A percentile compares a stretch with the other conserved stretches of the same genome.
phyloP scores from a whole-genome alignment of 2,329 filamentous ascomycete species.

The Neonectria punicea region DNA sequence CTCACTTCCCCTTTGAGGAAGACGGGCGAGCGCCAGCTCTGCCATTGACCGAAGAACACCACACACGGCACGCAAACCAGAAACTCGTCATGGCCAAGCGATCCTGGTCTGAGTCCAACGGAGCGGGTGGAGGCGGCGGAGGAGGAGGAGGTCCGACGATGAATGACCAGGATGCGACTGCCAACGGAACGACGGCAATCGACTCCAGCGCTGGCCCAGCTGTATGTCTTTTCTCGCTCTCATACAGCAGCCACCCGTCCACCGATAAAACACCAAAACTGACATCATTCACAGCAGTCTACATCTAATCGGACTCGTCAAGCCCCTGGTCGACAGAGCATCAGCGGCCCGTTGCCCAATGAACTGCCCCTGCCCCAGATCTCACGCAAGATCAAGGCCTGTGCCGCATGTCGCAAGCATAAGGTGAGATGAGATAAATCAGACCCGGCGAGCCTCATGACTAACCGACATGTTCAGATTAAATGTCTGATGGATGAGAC shows the following conservation, averaged over 20 bases:
- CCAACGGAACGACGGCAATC: conserved; percentile 9
- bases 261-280: neutral
- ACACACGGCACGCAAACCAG: neutral
- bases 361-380: conserved; percentile 46
- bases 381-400: conserved; percentile 54
- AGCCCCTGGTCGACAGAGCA: conserved; percentile 32
- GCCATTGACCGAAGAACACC: neutral
- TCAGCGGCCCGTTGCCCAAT: conserved; percentile 21
- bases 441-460: neutral
- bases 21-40: conserved; percentile 2
- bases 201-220: conserved; percentile 9
- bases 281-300: neutral
- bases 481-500: conserved; percentile 55
- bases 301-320: conserved; percentile 29
- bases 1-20: conserved; percentile 20
- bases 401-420: conserved; percentile 53
- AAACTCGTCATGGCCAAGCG: conserved; percentile 36
- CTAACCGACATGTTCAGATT: conserved; percentile 42
- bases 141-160: conserved; percentile 21
- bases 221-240: conserved; percentile 8
- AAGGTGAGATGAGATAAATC: conserved; percentile 44
- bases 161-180: conserved; percentile 30
- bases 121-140: conserved; percentile 7
- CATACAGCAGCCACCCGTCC: neutral
- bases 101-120: conserved; percentile 42